Conservation (phyloP, 2,329 filamentous ascomycete species). For the Beauveria scarabaeidicola region DNA sequence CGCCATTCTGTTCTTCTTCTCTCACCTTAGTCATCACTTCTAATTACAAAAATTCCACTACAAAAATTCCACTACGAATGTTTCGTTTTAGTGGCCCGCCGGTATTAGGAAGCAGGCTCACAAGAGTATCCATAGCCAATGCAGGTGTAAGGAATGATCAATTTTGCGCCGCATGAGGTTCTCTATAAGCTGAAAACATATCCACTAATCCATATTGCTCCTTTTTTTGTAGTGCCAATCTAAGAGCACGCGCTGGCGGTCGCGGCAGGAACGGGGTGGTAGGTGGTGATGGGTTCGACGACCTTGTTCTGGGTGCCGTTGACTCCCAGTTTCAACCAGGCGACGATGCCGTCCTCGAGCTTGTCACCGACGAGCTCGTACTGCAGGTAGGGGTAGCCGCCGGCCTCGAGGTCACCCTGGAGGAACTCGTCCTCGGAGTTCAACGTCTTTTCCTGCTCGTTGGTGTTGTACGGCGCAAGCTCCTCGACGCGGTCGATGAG, state of each 20-base stretch:
- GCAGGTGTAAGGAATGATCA: background rate
- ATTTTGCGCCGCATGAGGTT: background rate
- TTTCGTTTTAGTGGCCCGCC: too few relatives aligned
- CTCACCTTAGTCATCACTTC: too few relatives aligned
- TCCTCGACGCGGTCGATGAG: slow-evolving; percentile 42
- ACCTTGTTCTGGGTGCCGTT: slow-evolving; percentile 19
- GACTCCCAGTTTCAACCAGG: slow-evolving; percentile 45
- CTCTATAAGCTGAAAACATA: background rate
- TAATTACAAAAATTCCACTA: too few relatives aligned
- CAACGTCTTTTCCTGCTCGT: slow-evolving; percentile 34
- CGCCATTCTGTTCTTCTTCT: too few relatives aligned
- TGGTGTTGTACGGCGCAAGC: slow-evolving; percentile 35
- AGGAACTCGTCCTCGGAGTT: slow-evolving; percentile 45
- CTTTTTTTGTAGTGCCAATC: background rate
- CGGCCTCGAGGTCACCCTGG: slow-evolving; percentile 35
- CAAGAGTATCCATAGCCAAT: background rate
- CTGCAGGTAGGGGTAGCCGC: slow-evolving; percentile 49
- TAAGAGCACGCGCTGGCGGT: background rate
- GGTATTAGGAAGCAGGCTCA: too few relatives aligned
- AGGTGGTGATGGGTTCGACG: slow-evolving; percentile 7
- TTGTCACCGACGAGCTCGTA: slow-evolving; percentile 47
- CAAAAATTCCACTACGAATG: too few relatives aligned
- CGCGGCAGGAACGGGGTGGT: background rate
- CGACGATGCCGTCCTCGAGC: slow-evolving; percentile 41
- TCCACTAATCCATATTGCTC: background rate